Conservation (phyloP, 306 rosid species). For the Mimosa pudica region DNA sequence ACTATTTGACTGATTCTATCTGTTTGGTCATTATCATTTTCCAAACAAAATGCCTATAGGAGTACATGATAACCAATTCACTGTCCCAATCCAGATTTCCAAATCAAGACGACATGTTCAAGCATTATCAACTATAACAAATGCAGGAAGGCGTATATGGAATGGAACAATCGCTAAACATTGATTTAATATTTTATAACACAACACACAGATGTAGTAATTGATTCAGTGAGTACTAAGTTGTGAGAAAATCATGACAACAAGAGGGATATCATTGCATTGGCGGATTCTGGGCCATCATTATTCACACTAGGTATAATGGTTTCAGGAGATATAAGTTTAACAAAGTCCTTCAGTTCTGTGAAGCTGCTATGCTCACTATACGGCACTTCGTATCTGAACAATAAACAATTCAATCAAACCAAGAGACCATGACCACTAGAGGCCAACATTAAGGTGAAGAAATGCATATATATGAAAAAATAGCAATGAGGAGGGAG, state of each 20-base stretch:
- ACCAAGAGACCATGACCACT: background rate
- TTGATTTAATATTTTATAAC: slow-evolving; percentile 13
- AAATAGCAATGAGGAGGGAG: slow-evolving; percentile 18
- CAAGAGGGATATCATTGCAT: slow-evolving; percentile 74
- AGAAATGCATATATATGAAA: background rate
- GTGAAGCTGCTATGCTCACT: slow-evolving; percentile 94
- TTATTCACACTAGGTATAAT: slow-evolving; percentile 92
- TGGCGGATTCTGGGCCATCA: slow-evolving; percentile 76
- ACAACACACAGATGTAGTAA: slow-evolving; percentile 1
- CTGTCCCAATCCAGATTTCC: background rate
- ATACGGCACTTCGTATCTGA: slow-evolving; percentile 93
- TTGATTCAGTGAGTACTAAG: slow-evolving; percentile 9
- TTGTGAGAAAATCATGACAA: slow-evolving; percentile 47
- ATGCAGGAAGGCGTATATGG: background rate
- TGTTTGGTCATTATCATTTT: background rate
- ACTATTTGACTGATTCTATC: background rate
- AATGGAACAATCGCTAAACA: slow-evolving; percentile 15
- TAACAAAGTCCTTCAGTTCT: slow-evolving; percentile 79
- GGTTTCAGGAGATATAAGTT: slow-evolving; percentile 69
- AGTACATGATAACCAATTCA: background rate
- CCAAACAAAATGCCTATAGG: no score
- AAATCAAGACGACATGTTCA: background rate
- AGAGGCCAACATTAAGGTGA: background rate
- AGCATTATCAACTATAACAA: background rate
- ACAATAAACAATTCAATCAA: slow-evolving; percentile 23